Evolutionary conservation across 2,329 filamentous ascomycete genomes (phyloP), one percentile per base, ranked within the genome.

Genomic region (Colletotrichum karsti): DNA sequence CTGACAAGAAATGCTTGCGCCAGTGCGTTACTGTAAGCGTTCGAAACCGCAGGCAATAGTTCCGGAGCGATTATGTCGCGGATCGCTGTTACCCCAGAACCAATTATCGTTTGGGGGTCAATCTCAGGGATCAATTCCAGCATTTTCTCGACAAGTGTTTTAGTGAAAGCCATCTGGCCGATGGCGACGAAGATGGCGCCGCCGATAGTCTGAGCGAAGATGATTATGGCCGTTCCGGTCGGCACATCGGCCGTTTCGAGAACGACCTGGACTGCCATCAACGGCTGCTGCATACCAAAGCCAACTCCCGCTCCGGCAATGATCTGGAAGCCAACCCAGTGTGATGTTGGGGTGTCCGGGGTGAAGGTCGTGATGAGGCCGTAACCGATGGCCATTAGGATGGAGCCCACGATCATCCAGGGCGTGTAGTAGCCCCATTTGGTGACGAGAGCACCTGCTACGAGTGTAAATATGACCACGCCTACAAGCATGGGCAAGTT

Each of bases 81-180:
- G n/a, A 82, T 72, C 3, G 75, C 75, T 3, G 83, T 82, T 4
- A 80, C 81, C 28, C 82, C 83, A 0, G 75, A 71, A 1, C 33
- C 69, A 1, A 82, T 69, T 2, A 84, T 74, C 4, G 70, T 50
- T 1, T 66, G 4, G 1, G 80, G 76, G 28, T 82, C 73, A 1
- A 84, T 57, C 0, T 57, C 71, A 0, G 82, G 82, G 3, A 80
- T 75, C 54, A 75, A 71, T n/a, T 74, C 72, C 3, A 70, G 72
- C 6, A 86, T 65, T 42, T 82, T 77, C 10, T 75, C 69, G 20
- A 82, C 72, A 2, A 88, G 78, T 8, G 78, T 75, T 70, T 86
- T 86, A 50, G 80, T 81, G 67, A 89, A 86, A 15, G 88, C 80
- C 61, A 82, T 83, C 69, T 88, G 81, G 1, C 78, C 86, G 24